These are phyloP conservation scores for Thamnidium elegans DNA, from an alignment of 192 early-diverging fungal genomes.

Conservation along the genomic window DNA sequence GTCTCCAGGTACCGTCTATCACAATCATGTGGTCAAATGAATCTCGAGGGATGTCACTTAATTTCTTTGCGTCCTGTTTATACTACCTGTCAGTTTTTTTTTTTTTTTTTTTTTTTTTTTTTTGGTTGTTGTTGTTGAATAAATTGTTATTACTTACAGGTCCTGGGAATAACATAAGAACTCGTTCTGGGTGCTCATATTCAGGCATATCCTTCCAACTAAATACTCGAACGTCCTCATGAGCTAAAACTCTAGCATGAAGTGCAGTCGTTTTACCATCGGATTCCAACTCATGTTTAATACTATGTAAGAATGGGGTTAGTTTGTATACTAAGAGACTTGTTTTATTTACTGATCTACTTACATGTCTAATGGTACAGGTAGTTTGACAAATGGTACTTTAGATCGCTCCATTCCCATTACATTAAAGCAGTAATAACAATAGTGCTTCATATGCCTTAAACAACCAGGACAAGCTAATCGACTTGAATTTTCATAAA, in stretches of 20 bases:
- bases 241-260: constrained; percentile 79
- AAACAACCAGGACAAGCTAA: constrained; percentile 55
- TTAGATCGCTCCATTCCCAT: constrained; percentile 43
- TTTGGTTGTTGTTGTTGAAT: neutral
- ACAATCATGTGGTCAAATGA: constrained; percentile 79
- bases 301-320: constrained; percentile 32
- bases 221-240: constrained; percentile 64
- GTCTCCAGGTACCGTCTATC: constrained; percentile 95
- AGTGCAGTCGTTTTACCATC: constrained; percentile 87
- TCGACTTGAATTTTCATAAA: constrained; percentile 3
- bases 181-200: constrained; percentile 62
- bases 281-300: constrained; percentile 76
- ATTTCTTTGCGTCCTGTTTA: constrained; percentile 60
- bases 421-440: constrained; percentile 63
- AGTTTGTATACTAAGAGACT: neutral
- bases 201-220: constrained; percentile 48
- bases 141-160: constrained; percentile 43
- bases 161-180: constrained; percentile 86
- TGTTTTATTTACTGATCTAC: constrained; percentile 20
- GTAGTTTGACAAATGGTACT: constrained; percentile 65
- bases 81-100: neutral
- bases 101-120: neutral
- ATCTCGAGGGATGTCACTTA: constrained; percentile 61
- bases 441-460: constrained; percentile 65
- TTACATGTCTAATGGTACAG: constrained; percentile 68